phyloP scores from a whole-genome alignment of 2,329 filamentous ascomycete species.

The Pyrenophora tritici-repentis region DNA sequence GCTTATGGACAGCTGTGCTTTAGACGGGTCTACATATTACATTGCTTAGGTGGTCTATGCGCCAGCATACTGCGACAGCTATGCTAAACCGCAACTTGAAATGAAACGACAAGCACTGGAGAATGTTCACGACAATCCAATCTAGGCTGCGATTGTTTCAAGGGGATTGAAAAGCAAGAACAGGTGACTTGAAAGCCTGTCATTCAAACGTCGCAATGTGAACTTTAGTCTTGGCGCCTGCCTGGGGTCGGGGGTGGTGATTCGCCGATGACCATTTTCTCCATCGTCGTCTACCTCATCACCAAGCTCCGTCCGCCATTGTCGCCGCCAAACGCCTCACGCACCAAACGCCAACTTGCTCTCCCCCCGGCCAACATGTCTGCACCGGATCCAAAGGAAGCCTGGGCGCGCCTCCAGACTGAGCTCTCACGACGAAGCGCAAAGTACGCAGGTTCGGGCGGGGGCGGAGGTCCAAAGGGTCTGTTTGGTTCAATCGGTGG shows the following conservation, averaged over 20 bases:
- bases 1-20: slow-evolving; percentile 47
- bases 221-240: slow-evolving; percentile 24
- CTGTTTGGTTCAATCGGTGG: slow-evolving; percentile 61
- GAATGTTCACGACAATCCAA: background rate
- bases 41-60: slow-evolving; percentile 42
- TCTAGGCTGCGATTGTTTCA: slow-evolving; percentile 1
- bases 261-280: slow-evolving; percentile 37
- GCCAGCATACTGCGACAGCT: slow-evolving; percentile 21
- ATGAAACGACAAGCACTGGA: slow-evolving; percentile 13
- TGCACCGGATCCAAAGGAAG: slow-evolving; percentile 64
- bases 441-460: slow-evolving; percentile 57
- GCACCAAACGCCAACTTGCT: slow-evolving; percentile 37
- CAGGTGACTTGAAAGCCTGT: background rate
- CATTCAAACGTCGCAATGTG: slow-evolving; percentile 14
- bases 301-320: slow-evolving; percentile 26
- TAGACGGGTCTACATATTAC: slow-evolving; percentile 30
- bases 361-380: slow-evolving; percentile 33
- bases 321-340: slow-evolving; percentile 39
- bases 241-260: slow-evolving; percentile 28
- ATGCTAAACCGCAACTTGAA: slow-evolving; percentile 17
- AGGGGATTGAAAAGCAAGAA: background rate
- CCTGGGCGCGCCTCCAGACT: slow-evolving; percentile 68
- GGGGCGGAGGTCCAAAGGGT: slow-evolving; percentile 55
- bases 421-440: slow-evolving; percentile 56
- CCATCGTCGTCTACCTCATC: slow-evolving; percentile 37